phyloP scores from a whole-genome alignment of 2,329 filamentous ascomycete genomes.

The Penicillium sp. region DNA sequence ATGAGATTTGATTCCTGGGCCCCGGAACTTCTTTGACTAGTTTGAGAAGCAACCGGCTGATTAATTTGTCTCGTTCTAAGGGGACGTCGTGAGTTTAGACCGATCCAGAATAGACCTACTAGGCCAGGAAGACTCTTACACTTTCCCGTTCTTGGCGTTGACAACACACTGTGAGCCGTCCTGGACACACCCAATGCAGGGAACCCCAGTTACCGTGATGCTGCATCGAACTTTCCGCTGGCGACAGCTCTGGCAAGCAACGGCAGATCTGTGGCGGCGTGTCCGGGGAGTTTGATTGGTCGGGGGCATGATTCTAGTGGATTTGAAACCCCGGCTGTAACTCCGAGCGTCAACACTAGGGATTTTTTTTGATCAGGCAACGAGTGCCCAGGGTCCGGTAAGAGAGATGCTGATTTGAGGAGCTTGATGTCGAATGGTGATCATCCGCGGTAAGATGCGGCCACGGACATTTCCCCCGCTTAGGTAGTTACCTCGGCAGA shows the following conservation, averaged over 20 bases:
- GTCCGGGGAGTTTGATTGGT: background rate
- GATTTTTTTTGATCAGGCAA: background rate
- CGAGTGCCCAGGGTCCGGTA: background rate
- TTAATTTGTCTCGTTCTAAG: background rate
- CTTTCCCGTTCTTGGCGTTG: slow-evolving; percentile 23
- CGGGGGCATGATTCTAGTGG: background rate
- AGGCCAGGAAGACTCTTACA: slow-evolving; percentile 12
- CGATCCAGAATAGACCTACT: background rate
- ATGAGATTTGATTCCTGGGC: background rate
- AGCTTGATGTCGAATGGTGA: background rate
- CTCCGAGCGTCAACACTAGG: background rate
- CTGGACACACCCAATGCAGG: slow-evolving; percentile 40
- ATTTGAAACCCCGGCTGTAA: background rate
- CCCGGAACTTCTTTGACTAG: background rate
- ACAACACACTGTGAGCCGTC: slow-evolving; percentile 38
- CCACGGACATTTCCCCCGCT: no score
- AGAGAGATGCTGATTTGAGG: background rate
- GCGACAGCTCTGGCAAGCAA: slow-evolving; percentile 31
- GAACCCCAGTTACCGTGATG: slow-evolving; percentile 33
- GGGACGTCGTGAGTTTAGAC: background rate
- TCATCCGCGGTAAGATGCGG: background rate
- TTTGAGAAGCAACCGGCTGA: background rate
- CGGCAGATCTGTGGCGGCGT: slow-evolving; percentile 26
- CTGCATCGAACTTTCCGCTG: slow-evolving; percentile 33
- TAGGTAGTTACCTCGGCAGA: no score